Percentiles rank a stretch among this genome's conserved stretches.
These are phyloP conservation scores for Abrus pulchellus DNA, from an alignment of 306 rosid species.

Conservation along the genomic window DNA sequence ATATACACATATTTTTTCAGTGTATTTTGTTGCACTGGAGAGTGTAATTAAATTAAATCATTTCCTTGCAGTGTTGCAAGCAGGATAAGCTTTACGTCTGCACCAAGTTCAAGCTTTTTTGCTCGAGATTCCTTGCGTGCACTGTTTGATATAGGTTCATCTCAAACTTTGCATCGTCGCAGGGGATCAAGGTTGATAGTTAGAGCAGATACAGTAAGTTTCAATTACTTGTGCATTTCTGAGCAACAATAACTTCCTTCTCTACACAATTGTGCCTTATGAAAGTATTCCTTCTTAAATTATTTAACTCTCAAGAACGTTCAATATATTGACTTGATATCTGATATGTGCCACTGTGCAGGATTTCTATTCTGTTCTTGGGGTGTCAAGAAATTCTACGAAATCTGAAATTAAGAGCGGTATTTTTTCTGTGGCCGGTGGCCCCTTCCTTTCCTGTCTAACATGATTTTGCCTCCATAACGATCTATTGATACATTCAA, in stretches of 20 bases:
- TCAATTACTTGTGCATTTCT: constrained; percentile 38
- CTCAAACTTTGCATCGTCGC: constrained; percentile 61
- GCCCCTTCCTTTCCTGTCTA: constrained; percentile 16
- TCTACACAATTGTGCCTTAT: background rate
- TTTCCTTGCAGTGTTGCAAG: constrained; percentile 66
- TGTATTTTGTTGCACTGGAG: constrained; percentile 8
- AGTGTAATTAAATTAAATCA: constrained; percentile 33
- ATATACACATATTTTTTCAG: background rate
- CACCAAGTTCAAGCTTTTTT: constrained; percentile 70
- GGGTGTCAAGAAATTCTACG: constrained; percentile 84
- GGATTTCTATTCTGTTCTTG: constrained; percentile 94
- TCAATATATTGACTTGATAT: constrained; percentile 32
- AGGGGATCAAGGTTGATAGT: constrained; percentile 76
- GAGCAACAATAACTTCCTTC: constrained; percentile 11
- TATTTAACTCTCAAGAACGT: constrained; percentile 8
- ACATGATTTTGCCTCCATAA: constrained; percentile 7
- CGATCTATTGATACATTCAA: constrained; percentile 15
- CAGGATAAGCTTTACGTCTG: constrained; percentile 63
- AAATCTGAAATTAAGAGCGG: constrained; percentile 98
- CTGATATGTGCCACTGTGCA: constrained; percentile 53
- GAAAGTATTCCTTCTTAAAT: background rate
- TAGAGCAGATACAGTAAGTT: constrained; percentile 90
- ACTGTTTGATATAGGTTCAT: constrained; percentile 54
- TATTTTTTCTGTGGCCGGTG: constrained; percentile 45
- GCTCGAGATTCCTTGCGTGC: constrained; percentile 64